A percentile compares a stretch with the other conserved stretches of the same genome.
These are phyloP conservation scores for Plasmodium cynomolgi DNA, from an alignment of 169 alveolate genomes.

Conservation along the genomic window DNA sequence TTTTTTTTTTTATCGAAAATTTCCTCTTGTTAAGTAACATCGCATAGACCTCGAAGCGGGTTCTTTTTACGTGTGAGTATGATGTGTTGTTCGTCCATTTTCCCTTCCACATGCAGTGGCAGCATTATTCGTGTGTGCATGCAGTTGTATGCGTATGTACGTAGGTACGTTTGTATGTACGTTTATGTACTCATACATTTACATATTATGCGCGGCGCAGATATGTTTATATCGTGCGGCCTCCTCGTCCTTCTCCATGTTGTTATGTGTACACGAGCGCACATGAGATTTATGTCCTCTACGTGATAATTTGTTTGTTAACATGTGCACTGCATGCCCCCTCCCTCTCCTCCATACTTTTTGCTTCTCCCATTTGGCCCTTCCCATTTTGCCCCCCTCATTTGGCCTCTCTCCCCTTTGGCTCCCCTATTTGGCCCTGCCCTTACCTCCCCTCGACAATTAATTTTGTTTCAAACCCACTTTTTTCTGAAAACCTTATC, in stretches of 20 bases:
- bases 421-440: background rate
- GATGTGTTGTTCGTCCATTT: background rate
- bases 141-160: background rate
- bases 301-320: background rate
- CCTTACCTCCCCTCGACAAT: background rate
- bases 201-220: background rate
- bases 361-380: background rate
- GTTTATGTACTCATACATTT: background rate
- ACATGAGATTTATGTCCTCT: background rate
- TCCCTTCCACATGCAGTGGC: background rate
- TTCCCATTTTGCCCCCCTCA: background rate
- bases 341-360: background rate
- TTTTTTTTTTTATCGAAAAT: background rate
- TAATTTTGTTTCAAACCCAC: background rate
- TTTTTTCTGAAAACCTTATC: conserved; percentile 21
- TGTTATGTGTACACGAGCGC: background rate
- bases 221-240: background rate
- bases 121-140: background rate
- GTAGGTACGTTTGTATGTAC: background rate
- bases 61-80: background rate
- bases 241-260: background rate
- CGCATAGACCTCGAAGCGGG: background rate
- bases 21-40: background rate
- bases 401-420: background rate
- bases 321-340: background rate